Conservation (phyloP, 2,329 filamentous ascomycete species). For the Ilyonectria mors-panacis region DNA sequence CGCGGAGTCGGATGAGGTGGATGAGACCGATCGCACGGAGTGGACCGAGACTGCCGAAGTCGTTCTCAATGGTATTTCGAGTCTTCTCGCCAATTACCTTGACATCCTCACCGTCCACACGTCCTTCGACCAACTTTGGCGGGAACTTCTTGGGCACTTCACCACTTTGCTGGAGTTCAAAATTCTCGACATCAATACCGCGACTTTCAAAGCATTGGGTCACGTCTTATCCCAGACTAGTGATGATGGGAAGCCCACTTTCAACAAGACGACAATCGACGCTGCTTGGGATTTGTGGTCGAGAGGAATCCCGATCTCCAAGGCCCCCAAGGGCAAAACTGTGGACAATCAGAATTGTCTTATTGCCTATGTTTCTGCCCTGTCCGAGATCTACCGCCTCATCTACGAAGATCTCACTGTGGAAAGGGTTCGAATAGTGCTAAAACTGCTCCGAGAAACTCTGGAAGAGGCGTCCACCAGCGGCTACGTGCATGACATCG, state of each 20-base stretch:
- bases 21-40: conserved; percentile 64
- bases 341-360: conserved; percentile 84
- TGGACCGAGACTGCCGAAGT: conserved; percentile 84
- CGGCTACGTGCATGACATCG: conserved; percentile 79
- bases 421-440: conserved; percentile 75
- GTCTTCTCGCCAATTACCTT: conserved; percentile 82
- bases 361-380: conserved; percentile 84
- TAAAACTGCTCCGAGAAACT: conserved; percentile 79
- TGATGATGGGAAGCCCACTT: conserved; percentile 59
- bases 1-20: conserved; percentile 55
- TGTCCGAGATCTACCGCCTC: conserved; percentile 84
- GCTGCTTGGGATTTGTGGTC: conserved; percentile 81
- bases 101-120: conserved; percentile 76
- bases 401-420: conserved; percentile 75
- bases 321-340: conserved; percentile 53
- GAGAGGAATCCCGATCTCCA: conserved; percentile 70
- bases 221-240: conserved; percentile 71
- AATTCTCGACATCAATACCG: conserved; percentile 79
- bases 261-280: conserved; percentile 69
- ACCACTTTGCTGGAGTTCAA: conserved; percentile 73
- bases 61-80: conserved; percentile 80
- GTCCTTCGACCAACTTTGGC: conserved; percentile 82
- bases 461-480: conserved; percentile 79
- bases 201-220: conserved; percentile 77
- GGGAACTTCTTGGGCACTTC: conserved; percentile 79